A percentile compares a stretch with the other conserved stretches of the same genome.
These are phyloP conservation scores for Dentipellis sp. DNA, from an alignment of 768 basidiomycete species.

Conservation along the genomic window DNA sequence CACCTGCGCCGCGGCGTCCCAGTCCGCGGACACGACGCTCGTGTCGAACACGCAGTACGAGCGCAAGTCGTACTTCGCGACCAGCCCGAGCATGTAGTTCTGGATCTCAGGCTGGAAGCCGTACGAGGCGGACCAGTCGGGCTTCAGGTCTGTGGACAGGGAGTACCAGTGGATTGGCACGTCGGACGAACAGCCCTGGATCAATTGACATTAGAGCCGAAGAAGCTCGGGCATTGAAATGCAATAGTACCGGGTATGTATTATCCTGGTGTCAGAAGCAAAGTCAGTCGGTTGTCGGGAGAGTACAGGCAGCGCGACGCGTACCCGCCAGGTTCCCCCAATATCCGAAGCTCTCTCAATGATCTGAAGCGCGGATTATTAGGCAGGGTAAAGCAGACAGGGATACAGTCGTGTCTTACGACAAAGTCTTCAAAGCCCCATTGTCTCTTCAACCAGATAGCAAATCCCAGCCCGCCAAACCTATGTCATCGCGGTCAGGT, in stretches of 20 bases:
- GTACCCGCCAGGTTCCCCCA: conserved; percentile 2
- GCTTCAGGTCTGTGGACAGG: background rate
- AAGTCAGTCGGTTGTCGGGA: background rate
- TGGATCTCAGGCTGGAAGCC: background rate
- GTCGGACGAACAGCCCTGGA: conserved; percentile 1
- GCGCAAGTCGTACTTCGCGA: background rate
- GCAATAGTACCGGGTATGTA: conserved; percentile 7
- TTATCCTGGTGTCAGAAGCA: background rate
- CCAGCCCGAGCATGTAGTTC: background rate
- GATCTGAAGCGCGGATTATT: background rate
- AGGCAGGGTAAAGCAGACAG: background rate
- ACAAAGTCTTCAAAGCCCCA: background rate
- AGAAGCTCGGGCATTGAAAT: background rate
- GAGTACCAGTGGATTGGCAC: background rate
- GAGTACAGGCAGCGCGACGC: background rate
- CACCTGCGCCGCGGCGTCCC: background rate
- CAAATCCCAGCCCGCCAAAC: background rate
- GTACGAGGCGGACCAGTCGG: background rate
- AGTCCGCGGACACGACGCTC: background rate
- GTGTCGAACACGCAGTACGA: background rate
- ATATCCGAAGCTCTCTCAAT: background rate
- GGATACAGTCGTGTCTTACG: background rate
- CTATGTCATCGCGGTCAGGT: background rate
- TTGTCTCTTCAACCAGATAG: background rate
- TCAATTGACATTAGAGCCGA: conserved; percentile 10